phyloP scores from a whole-genome alignment of 805 yeast species.

The Komagataella pseudopastoris region DNA sequence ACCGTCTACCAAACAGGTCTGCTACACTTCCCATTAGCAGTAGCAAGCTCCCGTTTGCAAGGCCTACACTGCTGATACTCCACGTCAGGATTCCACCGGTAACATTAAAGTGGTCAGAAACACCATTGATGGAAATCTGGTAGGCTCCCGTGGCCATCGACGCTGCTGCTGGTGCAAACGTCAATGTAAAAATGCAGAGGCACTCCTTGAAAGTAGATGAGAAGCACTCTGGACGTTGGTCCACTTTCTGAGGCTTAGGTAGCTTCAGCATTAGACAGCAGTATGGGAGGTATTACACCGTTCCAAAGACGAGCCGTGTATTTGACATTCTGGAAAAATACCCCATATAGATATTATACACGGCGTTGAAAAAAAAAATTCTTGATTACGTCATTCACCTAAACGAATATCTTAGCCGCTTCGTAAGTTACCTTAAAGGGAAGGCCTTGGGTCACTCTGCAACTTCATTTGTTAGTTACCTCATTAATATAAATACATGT shows the following conservation, averaged over 20 bases:
- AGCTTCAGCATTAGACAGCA: neutral
- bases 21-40: slow-evolving; percentile 23
- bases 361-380: neutral
- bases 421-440: neutral
- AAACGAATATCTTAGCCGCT: neutral
- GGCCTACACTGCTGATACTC: slow-evolving; percentile 20
- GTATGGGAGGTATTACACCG: neutral
- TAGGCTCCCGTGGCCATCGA: slow-evolving; percentile 19
- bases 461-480: neutral
- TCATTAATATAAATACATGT: neutral
- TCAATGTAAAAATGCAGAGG: slow-evolving; percentile 13
- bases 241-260: neutral
- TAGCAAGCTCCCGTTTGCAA: slow-evolving; percentile 22
- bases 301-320: too few species aligned
- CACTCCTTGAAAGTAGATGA: slow-evolving; percentile 16
- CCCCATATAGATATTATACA: too few species aligned
- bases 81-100: slow-evolving; percentile 23
- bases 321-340: too few species aligned
- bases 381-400: neutral
- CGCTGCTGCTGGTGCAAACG: slow-evolving; percentile 19
- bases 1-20: slow-evolving; percentile 23
- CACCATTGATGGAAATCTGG: slow-evolving; percentile 17
- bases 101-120: slow-evolving; percentile 17
- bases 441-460: neutral
- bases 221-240: slow-evolving; percentile 16